Evolutionary conservation across 108 stramenopile genomes (phyloP).

Genomic region (Cyclotella sp.): DNA sequence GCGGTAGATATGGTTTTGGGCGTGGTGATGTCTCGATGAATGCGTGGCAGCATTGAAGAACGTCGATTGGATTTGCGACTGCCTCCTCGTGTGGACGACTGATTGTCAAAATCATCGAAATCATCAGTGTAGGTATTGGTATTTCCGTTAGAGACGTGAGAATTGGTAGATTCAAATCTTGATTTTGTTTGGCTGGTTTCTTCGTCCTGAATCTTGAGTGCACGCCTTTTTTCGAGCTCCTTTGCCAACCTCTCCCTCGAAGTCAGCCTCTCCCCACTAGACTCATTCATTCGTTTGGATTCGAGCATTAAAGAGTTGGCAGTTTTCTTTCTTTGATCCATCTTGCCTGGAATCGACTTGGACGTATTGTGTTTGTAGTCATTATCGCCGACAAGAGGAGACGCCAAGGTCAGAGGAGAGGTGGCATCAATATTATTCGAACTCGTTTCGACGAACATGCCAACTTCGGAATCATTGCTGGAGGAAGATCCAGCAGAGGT

Average conservation of each 20-base stretch:
- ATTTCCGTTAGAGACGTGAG: not conserved
- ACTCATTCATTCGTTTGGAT: not conserved
- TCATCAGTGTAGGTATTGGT: constrained; percentile 13
- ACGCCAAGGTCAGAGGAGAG: constrained; percentile 47
- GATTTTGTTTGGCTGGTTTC: not conserved
- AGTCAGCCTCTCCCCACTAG: not conserved
- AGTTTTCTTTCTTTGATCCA: not conserved
- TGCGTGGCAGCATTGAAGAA: constrained; percentile 18
- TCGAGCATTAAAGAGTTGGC: no score
- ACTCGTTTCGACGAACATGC: constrained; percentile 24
- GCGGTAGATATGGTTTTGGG: constrained; percentile 16
- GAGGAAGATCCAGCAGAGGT: not conserved
- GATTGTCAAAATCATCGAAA: not conserved
- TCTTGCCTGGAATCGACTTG: not conserved
- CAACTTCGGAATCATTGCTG: constrained; percentile 15
- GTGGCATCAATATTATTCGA: constrained; percentile 32
- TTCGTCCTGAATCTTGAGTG: constrained; percentile 2
- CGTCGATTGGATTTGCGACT: constrained; percentile 10
- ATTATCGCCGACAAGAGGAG: constrained; percentile 25
- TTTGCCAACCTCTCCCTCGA: constrained; percentile 19
- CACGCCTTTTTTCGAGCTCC: constrained; percentile 13
- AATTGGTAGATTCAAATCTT: not conserved
- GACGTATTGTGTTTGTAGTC: not conserved
- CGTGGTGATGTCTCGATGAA: not conserved
- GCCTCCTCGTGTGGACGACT: not conserved